phyloP scores from a whole-genome alignment of 202 grass and related monocot genomes.

The Digitaria exilis region DNA sequence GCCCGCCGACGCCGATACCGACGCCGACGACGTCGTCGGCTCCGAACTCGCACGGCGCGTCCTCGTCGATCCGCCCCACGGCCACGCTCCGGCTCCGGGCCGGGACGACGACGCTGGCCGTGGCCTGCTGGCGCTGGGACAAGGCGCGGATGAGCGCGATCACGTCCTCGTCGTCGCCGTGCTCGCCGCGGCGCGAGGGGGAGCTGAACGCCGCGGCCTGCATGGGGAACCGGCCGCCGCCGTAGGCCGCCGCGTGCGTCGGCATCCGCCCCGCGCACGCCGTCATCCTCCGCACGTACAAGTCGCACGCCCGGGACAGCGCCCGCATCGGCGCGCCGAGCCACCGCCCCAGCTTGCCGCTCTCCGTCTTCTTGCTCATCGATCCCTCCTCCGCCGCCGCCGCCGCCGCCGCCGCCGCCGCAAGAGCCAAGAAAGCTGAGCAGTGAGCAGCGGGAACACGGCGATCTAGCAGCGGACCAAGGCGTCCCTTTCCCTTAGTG shows the following conservation, averaged over 20 bases:
- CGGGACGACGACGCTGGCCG: not conserved
- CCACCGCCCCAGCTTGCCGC: conserved; percentile 41
- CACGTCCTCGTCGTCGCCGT: conserved; percentile 49
- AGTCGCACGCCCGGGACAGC: conserved; percentile 64
- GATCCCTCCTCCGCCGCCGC: too few relatives aligned
- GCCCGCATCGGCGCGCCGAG: conserved; percentile 55
- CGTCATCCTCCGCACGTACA: conserved; percentile 69
- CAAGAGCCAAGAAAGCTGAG: not conserved
- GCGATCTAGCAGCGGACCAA: too few relatives aligned
- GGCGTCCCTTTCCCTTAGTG: too few relatives aligned
- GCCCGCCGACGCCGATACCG: conserved; percentile 55
- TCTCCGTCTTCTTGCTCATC: conserved; percentile 29
- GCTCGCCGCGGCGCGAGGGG: conserved; percentile 27
- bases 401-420: not conserved
- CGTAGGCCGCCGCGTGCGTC: conserved; percentile 28
- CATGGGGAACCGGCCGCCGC: conserved; percentile 33
- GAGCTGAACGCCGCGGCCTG: conserved; percentile 47
- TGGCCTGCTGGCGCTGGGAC: conserved; percentile 35
- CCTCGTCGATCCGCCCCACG: conserved; percentile 75
- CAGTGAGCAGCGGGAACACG: too few relatives aligned
- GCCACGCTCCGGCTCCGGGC: conserved; percentile 64
- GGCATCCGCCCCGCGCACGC: conserved; percentile 65
- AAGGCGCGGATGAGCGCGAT: conserved; percentile 55
- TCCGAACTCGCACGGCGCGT: conserved; percentile 63
- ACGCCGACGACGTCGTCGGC: conserved; percentile 7